A percentile compares a stretch with the other conserved stretches of the same genome.
phyloP scores from a whole-genome alignment of 495 filamentous ascomycete genomes.

The Xylaria telfairii region DNA sequence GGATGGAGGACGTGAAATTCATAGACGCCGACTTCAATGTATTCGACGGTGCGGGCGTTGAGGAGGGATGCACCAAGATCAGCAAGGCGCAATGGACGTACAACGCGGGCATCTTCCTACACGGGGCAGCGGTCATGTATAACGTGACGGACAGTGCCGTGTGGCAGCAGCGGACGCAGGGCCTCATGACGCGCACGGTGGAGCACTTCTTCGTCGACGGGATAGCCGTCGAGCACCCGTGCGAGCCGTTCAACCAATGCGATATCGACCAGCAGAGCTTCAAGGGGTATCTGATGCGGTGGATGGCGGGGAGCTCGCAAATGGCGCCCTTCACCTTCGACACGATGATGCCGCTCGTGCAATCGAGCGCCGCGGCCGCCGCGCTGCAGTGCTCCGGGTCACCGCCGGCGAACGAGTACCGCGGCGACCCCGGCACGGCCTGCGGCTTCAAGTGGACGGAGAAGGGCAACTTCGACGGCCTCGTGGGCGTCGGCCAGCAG shows the following conservation, averaged over 20 bases:
- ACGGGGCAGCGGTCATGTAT: constrained; percentile 79
- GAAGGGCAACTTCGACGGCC: constrained; percentile 43
- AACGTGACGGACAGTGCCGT: constrained; percentile 62
- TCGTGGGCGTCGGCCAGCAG: constrained; percentile 70
- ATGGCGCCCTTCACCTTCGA: constrained; percentile 68
- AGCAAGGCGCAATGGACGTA: constrained; percentile 77
- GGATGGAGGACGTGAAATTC: constrained; percentile 66
- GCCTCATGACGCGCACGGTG: constrained; percentile 58
- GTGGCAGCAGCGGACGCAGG: constrained; percentile 65
- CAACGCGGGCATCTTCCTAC: constrained; percentile 75
- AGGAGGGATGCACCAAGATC: constrained; percentile 62
- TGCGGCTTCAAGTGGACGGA: constrained; percentile 60
- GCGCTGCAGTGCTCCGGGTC: constrained; percentile 68
- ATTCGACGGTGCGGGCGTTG: constrained; percentile 69
- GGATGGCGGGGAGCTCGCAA: constrained; percentile 69
- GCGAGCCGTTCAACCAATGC: constrained; percentile 70
- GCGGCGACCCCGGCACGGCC: constrained; percentile 56
- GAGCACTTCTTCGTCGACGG: constrained; percentile 64
- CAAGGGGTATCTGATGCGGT: constrained; percentile 76
- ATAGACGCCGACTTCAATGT: constrained; percentile 66
- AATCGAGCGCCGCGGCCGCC: constrained; percentile 63
- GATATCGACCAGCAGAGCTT: constrained; percentile 74
- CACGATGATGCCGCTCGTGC: constrained; percentile 62
- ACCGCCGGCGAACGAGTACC: constrained; percentile 47
- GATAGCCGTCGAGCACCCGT: constrained; percentile 71